These are phyloP conservation scores for Sporisorium reilianum DNA, from an alignment of 1,284 basidiomycete species.

Conservation along the genomic window DNA sequence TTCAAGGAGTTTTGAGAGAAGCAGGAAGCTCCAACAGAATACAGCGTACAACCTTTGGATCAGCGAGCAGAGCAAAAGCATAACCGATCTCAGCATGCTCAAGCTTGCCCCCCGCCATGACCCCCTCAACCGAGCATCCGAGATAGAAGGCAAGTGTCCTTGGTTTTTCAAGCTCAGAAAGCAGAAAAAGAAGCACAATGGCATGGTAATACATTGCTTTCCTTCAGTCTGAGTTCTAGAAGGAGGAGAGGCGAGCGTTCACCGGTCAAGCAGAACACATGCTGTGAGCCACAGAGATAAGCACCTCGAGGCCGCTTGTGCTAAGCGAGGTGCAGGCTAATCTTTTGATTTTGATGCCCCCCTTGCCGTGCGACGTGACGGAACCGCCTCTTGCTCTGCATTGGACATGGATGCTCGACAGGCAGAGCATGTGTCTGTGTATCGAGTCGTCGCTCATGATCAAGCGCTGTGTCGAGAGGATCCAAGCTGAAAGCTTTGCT, in stretches of 20 bases:
- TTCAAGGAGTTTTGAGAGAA: not conserved
- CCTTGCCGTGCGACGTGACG: too few species aligned
- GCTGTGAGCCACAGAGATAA: too few species aligned
- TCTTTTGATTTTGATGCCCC: constrained; percentile 6
- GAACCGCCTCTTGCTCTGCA: not conserved
- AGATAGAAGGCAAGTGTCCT: not conserved
- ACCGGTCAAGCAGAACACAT: too few species aligned
- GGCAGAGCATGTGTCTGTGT: not conserved
- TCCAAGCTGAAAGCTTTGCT: not conserved
- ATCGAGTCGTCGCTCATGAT: not conserved
- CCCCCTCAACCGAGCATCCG: not conserved
- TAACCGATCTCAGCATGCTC: not conserved
- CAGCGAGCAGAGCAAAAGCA: not conserved
- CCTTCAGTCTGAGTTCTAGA: too few species aligned
- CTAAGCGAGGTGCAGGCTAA: constrained; percentile 17
- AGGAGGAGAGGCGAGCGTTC: too few species aligned
- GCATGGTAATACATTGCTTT: not conserved
- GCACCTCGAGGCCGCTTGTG: not conserved
- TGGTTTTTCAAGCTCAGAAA: not conserved
- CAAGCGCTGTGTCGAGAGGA: not conserved
- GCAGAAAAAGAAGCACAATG: not conserved
- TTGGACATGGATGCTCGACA: not conserved
- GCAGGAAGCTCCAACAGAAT: not conserved
- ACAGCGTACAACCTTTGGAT: not conserved
- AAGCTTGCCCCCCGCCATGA: not conserved